These are phyloP conservation scores for Chlorella sp. DNA, from an alignment of 139 green algal species.

Conservation along the genomic window DNA sequence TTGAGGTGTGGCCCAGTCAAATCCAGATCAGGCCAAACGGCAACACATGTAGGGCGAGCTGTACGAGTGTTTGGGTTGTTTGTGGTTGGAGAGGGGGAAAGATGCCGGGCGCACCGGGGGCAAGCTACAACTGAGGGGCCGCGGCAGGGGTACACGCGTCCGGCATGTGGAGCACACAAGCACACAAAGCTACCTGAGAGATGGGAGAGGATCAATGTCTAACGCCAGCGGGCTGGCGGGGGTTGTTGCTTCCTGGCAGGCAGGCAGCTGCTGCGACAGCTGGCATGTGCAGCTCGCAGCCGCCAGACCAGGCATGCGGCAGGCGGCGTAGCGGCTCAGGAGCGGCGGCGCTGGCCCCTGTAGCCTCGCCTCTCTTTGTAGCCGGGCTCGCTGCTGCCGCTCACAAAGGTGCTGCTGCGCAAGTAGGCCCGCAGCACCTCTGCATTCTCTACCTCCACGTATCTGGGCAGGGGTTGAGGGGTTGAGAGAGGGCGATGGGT, in stretches of 20 bases:
- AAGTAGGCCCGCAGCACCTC: constrained; percentile 39
- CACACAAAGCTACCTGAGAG: no score
- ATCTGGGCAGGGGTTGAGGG: background rate
- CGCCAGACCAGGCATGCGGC: background rate
- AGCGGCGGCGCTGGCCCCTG: background rate
- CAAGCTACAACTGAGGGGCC: no score
- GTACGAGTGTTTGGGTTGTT: no score
- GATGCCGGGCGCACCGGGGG: no score
- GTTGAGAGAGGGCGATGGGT: background rate
- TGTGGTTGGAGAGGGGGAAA: no score
- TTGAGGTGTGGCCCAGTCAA: no score
- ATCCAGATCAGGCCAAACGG: no score
- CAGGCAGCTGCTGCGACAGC: background rate
- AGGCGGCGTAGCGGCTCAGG: background rate
- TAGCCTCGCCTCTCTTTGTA: constrained; percentile 42
- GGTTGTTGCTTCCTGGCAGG: no score
- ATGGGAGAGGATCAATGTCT: background rate
- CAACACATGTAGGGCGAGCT: no score
- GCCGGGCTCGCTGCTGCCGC: background rate
- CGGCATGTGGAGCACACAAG: no score
- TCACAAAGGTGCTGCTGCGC: constrained; percentile 8
- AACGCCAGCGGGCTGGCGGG: no score
- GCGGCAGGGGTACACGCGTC: no score
- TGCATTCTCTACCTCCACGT: constrained; percentile 39
- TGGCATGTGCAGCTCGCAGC: background rate